These are phyloP conservation scores for Rhynchospora breviuscula DNA, from an alignment of 176 grass and related monocot species.

Conservation along the genomic window DNA sequence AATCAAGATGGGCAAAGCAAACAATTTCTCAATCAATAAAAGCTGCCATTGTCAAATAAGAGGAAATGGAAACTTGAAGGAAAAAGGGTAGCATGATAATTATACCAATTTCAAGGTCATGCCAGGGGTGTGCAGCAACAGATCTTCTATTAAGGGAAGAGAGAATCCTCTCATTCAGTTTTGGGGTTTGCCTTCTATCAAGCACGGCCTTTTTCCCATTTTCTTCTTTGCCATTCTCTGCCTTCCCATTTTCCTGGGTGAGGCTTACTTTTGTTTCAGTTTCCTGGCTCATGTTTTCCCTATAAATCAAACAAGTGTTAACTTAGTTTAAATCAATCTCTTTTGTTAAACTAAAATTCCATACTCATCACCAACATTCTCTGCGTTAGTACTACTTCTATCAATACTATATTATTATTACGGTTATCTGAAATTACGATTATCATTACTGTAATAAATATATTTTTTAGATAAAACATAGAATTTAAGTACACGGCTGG, in stretches of 20 bases:
- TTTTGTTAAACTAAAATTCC: not conserved
- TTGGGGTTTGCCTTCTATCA: constrained; percentile 26
- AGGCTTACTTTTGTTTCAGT: constrained; percentile 3
- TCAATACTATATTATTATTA: not conserved
- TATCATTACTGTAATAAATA: not conserved
- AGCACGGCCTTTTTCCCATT: not conserved
- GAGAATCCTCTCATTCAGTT: constrained; percentile 85
- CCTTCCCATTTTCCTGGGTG: not conserved
- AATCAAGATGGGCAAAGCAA: not conserved
- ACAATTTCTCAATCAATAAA: not conserved
- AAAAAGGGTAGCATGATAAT: not conserved
- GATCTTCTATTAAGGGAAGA: constrained; percentile 81
- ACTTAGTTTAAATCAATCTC: not conserved
- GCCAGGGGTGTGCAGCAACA: constrained; percentile 90
- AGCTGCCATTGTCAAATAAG: not conserved
- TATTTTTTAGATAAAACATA: not conserved
- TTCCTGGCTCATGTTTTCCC: constrained; percentile 25
- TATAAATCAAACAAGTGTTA: not conserved
- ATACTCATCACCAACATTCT: not conserved
- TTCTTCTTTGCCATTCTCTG: not conserved
- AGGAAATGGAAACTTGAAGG: not conserved
- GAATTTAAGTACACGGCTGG: not conserved
- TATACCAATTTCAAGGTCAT: constrained; percentile 87
- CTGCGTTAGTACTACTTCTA: not conserved
- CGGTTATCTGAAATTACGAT: not conserved